Evolutionary conservation across 805 yeast genomes (phyloP).

Genomic region (Ogataea naganishii): DNA sequence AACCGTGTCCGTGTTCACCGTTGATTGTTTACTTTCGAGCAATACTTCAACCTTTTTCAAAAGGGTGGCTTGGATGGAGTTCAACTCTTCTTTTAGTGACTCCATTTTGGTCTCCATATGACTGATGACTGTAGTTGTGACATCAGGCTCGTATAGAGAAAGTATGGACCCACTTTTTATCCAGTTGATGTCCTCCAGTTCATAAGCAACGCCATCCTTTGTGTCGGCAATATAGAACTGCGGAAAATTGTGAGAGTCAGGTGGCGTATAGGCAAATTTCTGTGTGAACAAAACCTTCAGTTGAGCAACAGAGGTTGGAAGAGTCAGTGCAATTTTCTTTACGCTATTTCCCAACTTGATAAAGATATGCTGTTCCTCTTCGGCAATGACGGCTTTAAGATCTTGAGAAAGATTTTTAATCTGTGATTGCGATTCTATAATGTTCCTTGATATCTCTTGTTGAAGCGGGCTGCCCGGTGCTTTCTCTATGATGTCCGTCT

Average conservation of each 20-base stretch:
- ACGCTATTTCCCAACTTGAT: conserved; percentile 44
- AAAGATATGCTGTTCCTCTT: conserved; percentile 33
- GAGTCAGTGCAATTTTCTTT: conserved; percentile 39
- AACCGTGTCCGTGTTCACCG: conserved; percentile 10
- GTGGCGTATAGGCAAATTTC: conserved; percentile 75
- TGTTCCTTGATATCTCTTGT: conserved; percentile 15
- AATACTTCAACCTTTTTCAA: conserved; percentile 16
- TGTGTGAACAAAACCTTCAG: conserved; percentile 73
- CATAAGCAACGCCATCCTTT: conserved; percentile 55
- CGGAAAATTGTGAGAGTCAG: conserved; percentile 52
- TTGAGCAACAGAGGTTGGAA: conserved; percentile 42
- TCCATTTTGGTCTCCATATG: conserved; percentile 20
- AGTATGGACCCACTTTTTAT: conserved; percentile 53
- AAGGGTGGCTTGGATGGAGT: conserved; percentile 16
- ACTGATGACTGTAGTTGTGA: conserved; percentile 12
- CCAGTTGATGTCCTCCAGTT: conserved; percentile 69
- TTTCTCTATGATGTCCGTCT: conserved; percentile 4
- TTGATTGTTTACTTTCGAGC: conserved; percentile 10
- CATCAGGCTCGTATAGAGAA: conserved; percentile 41
- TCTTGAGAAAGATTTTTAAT: no score
- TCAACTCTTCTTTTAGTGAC: conserved; percentile 17
- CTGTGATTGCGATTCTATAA: conserved; percentile 13
- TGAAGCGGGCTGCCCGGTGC: conserved; percentile 18
- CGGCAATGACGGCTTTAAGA: no score
- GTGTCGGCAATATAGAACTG: conserved; percentile 67